These are phyloP conservation scores for Claviceps paspali DNA, from an alignment of 2,329 filamentous ascomycete species.

Conservation along the genomic window DNA sequence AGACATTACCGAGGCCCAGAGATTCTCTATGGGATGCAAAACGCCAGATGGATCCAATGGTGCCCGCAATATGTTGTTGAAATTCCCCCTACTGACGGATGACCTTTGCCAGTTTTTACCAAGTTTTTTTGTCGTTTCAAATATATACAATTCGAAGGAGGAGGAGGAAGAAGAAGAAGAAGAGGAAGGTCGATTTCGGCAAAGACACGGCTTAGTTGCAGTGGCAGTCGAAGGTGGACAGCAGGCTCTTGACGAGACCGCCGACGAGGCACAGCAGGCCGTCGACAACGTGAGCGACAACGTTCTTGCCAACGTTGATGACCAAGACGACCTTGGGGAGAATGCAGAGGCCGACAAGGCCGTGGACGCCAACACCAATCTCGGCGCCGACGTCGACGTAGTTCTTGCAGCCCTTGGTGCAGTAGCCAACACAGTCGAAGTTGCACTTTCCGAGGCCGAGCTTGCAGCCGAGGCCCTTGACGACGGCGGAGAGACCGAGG, in stretches of 20 bases:
- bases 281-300: conserved; percentile 14
- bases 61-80: too few species aligned
- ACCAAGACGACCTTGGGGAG: conserved; percentile 16
- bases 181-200: too few species aligned
- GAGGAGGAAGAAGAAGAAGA: too few species aligned
- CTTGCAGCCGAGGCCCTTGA: conserved; percentile 14
- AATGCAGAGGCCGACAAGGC: conserved; percentile 18
- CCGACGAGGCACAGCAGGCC: conserved; percentile 19
- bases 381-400: conserved; percentile 17
- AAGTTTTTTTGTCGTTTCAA: too few species aligned
- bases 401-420: conserved; percentile 23
- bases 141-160: too few species aligned
- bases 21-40: conserved; percentile 1
- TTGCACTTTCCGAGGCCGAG: conserved; percentile 18
- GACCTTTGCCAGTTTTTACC: too few species aligned
- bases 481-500: conserved; percentile 6
- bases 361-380: conserved; percentile 13
- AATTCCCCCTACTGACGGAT: too few species aligned
- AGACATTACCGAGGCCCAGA: conserved; percentile 5
- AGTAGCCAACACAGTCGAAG: conserved; percentile 24
- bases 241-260: conserved; percentile 14
- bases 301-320: conserved; percentile 11
- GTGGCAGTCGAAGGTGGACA: conserved; percentile 18
- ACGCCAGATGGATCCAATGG: too few species aligned
- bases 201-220: conserved; percentile 18